Percentiles rank a stretch among this genome's conserved stretches.
These are phyloP conservation scores for Mayamaea pseudoterrestris DNA, from an alignment of 108 stramenopile species.

Conservation along the genomic window DNA sequence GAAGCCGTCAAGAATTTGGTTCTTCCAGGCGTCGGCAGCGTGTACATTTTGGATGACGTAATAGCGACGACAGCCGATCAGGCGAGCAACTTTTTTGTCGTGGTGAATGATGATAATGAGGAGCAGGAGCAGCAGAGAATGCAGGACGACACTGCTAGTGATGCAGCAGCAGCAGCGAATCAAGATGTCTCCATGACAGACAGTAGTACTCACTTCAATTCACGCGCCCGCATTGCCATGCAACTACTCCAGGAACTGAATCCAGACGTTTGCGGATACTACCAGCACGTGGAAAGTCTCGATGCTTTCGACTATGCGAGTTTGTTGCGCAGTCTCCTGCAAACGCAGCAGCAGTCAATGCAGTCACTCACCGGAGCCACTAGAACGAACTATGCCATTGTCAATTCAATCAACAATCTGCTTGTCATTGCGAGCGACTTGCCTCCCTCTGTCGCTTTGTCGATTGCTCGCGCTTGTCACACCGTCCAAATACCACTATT, in stretches of 20 bases:
- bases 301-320: not conserved
- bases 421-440: constrained; percentile 87
- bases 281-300: constrained; percentile 11
- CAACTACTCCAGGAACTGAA: constrained; percentile 58
- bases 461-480: constrained; percentile 46
- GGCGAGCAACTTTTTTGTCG: constrained; percentile 72
- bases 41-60: constrained; percentile 83
- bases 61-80: constrained; percentile 19
- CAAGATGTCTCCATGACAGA: too few relatives aligned
- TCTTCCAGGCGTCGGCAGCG: constrained; percentile 91
- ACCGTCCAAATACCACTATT: constrained; percentile 47
- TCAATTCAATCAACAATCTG: constrained; percentile 11
- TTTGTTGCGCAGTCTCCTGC: too few relatives aligned
- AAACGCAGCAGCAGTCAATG: not conserved
- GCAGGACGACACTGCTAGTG: too few relatives aligned
- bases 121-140: too few relatives aligned
- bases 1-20: constrained; percentile 98
- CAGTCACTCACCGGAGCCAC: not conserved
- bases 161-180: too few relatives aligned
- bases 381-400: not conserved
- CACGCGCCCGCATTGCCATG: constrained; percentile 26
- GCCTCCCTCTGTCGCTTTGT: constrained; percentile 36
- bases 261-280: constrained; percentile 63
- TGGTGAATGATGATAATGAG: too few relatives aligned
- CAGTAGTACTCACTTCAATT: constrained; percentile 7